Percentiles rank a stretch among this genome's conserved stretches.
Evolutionary conservation across 1,284 basidiomycete species (phyloP).

Genomic region (Cutaneotrichosporon sp.): DNA sequence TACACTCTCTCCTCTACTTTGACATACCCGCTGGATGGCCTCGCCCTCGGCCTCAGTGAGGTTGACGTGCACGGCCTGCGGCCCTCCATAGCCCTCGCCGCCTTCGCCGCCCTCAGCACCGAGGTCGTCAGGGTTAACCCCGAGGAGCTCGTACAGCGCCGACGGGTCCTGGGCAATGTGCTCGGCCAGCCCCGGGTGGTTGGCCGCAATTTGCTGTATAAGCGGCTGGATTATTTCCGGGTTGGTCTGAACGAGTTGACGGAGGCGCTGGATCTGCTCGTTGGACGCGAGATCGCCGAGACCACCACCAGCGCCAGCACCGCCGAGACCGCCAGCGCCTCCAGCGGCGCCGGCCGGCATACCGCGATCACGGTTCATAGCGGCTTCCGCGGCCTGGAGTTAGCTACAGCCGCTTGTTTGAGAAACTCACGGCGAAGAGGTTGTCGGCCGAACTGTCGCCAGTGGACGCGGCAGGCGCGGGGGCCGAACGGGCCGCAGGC

Average conservation of each 20-base stretch:
- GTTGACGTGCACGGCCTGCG: conserved; percentile 63
- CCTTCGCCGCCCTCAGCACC: conserved; percentile 48
- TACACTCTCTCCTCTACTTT: conserved; percentile 53
- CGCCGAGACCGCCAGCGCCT: conserved; percentile 23
- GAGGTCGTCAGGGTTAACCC: conserved; percentile 45
- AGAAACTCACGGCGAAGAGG: conserved; percentile 47
- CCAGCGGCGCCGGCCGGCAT: conserved; percentile 42
- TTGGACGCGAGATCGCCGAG: conserved; percentile 8
- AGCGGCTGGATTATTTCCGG: conserved; percentile 71
- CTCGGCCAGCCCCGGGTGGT: conserved; percentile 70
- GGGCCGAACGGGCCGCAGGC: conserved; percentile 35
- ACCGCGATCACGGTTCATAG: conserved; percentile 47
- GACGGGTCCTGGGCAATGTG: conserved; percentile 65
- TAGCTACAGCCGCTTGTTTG: neutral
- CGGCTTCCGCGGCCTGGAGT: conserved; percentile 44
- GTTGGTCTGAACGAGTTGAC: conserved; percentile 66
- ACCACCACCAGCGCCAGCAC: conserved; percentile 28
- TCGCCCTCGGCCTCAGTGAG: conserved; percentile 72
- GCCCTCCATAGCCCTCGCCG: conserved; percentile 53
- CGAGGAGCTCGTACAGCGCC: conserved; percentile 61
- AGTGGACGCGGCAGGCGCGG: conserved; percentile 42
- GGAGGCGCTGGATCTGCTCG: conserved; percentile 60
- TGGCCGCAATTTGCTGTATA: conserved; percentile 69
- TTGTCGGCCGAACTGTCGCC: conserved; percentile 49
- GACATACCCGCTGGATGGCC: conserved; percentile 63